Evolutionary conservation across 371 early-diverging fungal species (phyloP), one percentile per base, ranked within the genome.

Genomic region (Funneliformis caledonium): DNA sequence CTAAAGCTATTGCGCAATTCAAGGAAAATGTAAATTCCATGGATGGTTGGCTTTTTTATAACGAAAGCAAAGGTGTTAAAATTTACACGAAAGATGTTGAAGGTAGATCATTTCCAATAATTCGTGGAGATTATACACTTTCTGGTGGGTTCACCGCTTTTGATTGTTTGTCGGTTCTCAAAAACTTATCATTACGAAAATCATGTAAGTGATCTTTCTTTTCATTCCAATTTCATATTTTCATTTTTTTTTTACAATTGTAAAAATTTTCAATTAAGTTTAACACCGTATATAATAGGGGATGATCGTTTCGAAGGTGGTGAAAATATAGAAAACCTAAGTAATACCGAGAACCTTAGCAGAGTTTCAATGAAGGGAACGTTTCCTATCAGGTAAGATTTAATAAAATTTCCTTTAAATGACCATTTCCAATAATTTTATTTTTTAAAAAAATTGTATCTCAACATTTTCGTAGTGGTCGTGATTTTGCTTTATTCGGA

Each of bases 291-390:
- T 7, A 19, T 8, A 19, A 22, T 48, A 43, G 83, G 92, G 92
- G 92, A 91, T 70, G 83, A 87, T 8, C 84, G 85, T 0, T 90
- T 89, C 81, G 88, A 88, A 72, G 85, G 85, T n/a, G 87, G 90
- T 43, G 83, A 83, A 2, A 82, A 86, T 0, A 79, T 88, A 0
- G 90, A 91, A 75, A 83, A 89, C 8, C 90, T 89, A 78, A 89
- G 89, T 75, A 85, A 88, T 80, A 89, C 88, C 65, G 90, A 91
- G 19, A 88, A 88, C 42, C 83, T 90, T 11, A 87, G 88, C 59
- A 89, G 87, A 45, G 84, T 85, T n/a, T 82, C 88, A 59, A 82
- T 88, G 81, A 86, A 88, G 2, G 84, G 82, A 12, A 81, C 88
- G 8, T 88, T 88, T 31, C 88, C 88, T 1, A 85, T 72, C 88